Percentiles rank a stretch among this genome's conserved stretches.
Evolutionary conservation across 202 grass and related monocot genomes (phyloP).

Genomic region (Zizania palustris): DNA sequence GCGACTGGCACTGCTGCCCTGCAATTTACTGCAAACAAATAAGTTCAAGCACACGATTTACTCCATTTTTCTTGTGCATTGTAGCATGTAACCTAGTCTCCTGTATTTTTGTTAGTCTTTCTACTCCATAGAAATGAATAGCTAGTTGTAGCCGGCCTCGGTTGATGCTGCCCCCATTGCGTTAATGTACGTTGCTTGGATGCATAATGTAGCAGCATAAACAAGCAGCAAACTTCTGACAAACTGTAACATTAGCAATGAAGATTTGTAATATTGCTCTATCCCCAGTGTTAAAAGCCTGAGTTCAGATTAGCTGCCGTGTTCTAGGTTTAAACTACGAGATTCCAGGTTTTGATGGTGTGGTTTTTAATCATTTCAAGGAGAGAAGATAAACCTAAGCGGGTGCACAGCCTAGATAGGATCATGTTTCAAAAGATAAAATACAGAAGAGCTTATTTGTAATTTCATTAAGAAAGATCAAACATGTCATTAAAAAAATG

Average conservation of each 20-base stretch:
- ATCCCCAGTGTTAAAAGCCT: background rate
- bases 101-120: conserved; percentile 1
- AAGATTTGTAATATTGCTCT: background rate
- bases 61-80: conserved; percentile 33
- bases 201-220: conserved; percentile 18
- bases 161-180: conserved; percentile 30
- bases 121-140: conserved; percentile 34
- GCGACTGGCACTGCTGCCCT: background rate
- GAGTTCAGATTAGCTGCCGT: background rate
- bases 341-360: background rate
- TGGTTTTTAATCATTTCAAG: background rate
- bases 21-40: conserved; percentile 33
- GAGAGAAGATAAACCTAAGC: too few relatives aligned
- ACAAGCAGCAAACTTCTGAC: conserved; percentile 25
- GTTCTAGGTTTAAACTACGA: background rate
- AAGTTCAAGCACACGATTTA: conserved; percentile 41
- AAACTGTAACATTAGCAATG: background rate
- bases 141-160: conserved; percentile 40
- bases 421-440: too few relatives aligned
- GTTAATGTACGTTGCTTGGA: background rate
- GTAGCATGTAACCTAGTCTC: conserved; percentile 40
- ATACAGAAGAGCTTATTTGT: background rate
- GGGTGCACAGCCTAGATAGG: too few relatives aligned
- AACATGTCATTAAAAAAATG: background rate
- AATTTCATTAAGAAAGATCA: background rate